A percentile compares a stretch with the other conserved stretches of the same genome.
phyloP scores from a whole-genome alignment of 2,329 filamentous ascomycete species.

The Penicillium sp. region DNA sequence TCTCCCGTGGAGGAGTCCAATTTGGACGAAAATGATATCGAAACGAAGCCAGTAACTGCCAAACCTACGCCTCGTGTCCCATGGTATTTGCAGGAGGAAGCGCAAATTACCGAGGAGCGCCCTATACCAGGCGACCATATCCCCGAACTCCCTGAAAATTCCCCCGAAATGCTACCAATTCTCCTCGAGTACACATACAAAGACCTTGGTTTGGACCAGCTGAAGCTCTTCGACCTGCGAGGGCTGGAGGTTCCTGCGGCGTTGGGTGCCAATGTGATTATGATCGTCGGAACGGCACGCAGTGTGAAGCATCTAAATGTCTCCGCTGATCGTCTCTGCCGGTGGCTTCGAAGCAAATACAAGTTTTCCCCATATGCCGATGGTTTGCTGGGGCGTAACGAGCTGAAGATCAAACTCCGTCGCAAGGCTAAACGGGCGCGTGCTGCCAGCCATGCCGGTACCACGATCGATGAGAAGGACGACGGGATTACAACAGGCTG shows the following conservation, averaged over 20 bases:
- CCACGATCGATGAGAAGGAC: conserved; percentile 65
- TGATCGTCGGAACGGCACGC: conserved; percentile 89
- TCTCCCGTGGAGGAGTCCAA: conserved; percentile 21
- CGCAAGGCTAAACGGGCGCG: conserved; percentile 82
- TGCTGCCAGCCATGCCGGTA: conserved; percentile 74
- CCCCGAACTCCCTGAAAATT: conserved; percentile 68
- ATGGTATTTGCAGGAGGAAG: conserved; percentile 82
- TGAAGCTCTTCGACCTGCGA: conserved; percentile 82
- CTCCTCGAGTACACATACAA: conserved; percentile 80
- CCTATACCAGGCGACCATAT: conserved; percentile 61
- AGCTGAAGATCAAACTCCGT: conserved; percentile 84
- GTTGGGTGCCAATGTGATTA: conserved; percentile 84
- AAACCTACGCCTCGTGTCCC: conserved; percentile 55
- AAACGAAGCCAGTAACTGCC: conserved; percentile 2
- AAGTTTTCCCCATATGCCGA: conserved; percentile 79
- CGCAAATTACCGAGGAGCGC: conserved; percentile 46
- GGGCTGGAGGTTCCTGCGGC: conserved; percentile 83
- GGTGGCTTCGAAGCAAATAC: conserved; percentile 78
- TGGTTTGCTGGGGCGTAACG: conserved; percentile 85
- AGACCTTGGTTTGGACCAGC: conserved; percentile 83
- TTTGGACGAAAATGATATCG: not conserved
- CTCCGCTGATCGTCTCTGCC: conserved; percentile 84
- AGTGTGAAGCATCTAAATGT: conserved; percentile 94
- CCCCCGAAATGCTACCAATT: conserved; percentile 73
- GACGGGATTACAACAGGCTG: conserved; percentile 92